Evolutionary conservation across 495 filamentous ascomycete genomes (phyloP).

Genomic region (Letharia lupina): DNA sequence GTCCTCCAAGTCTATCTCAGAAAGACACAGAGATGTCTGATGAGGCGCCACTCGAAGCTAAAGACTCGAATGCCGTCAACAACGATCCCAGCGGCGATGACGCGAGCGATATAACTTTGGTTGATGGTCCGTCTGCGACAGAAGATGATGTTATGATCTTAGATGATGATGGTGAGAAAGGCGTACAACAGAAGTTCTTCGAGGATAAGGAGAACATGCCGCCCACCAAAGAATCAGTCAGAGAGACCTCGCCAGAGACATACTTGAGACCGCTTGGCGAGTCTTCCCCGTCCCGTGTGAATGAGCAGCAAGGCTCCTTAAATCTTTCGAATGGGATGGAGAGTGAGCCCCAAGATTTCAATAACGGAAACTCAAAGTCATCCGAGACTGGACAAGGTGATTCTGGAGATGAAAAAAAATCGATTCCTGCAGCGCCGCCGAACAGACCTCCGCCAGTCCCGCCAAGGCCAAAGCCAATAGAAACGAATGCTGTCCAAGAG

Average conservation of each 20-base stretch:
- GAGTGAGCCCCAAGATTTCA: neutral
- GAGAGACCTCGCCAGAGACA: constrained; percentile 18
- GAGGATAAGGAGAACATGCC: constrained; percentile 41
- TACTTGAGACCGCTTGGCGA: constrained; percentile 18
- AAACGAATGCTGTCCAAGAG: constrained; percentile 41
- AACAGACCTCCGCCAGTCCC: constrained; percentile 40
- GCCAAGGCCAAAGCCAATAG: constrained; percentile 35
- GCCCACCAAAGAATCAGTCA: constrained; percentile 20
- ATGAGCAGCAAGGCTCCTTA: constrained; percentile 18
- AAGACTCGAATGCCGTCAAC: constrained; percentile 29
- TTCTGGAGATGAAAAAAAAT: neutral
- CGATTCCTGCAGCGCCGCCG: constrained; percentile 16
- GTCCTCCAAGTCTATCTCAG: constrained; percentile 26
- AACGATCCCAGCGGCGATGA: constrained; percentile 28
- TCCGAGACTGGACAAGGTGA: constrained; percentile 19
- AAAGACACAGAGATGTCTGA: constrained; percentile 26
- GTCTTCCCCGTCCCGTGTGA: constrained; percentile 19
- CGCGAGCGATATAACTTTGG: constrained; percentile 46
- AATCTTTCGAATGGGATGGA: constrained; percentile 15
- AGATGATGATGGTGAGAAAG: constrained; percentile 25
- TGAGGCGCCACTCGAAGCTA: constrained; percentile 21
- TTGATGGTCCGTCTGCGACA: constrained; percentile 31
- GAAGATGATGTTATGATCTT: constrained; percentile 41
- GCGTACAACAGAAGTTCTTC: constrained; percentile 15
- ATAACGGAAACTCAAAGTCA: constrained; percentile 11